These are phyloP conservation scores for Mucor racemosus DNA, from an alignment of 371 early-diverging fungal genomes.

Conservation along the genomic window DNA sequence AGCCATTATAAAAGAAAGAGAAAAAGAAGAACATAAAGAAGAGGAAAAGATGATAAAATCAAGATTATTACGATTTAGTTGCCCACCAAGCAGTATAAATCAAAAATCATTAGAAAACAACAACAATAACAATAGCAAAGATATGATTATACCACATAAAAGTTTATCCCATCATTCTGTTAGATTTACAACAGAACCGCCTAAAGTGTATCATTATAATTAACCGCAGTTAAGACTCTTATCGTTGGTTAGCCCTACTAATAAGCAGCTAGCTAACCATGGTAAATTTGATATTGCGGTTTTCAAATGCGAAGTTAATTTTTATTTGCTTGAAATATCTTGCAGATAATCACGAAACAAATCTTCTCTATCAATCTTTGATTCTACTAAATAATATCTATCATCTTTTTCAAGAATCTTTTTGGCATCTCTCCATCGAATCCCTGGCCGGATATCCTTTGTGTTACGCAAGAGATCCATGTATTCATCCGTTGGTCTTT, in stretches of 20 bases:
- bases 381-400: slow-evolving; percentile 60
- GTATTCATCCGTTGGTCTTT: slow-evolving; percentile 47
- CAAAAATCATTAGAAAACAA: neutral
- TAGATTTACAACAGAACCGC: slow-evolving; percentile 44
- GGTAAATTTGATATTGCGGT: neutral
- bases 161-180: slow-evolving; percentile 41
- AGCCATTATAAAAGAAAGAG: slow-evolving; percentile 42
- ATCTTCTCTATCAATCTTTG: slow-evolving; percentile 63
- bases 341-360: slow-evolving; percentile 65
- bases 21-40: slow-evolving; percentile 39
- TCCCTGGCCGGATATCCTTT: slow-evolving; percentile 48
- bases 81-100: neutral
- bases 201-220: slow-evolving; percentile 36
- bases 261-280: neutral
- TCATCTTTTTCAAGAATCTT: slow-evolving; percentile 59
- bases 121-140: neutral
- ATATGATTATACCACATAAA: slow-evolving; percentile 21
- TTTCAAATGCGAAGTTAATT: neutral
- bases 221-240: slow-evolving; percentile 3
- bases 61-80: slow-evolving; percentile 13
- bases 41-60: slow-evolving; percentile 33
- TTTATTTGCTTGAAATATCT: slow-evolving; percentile 18
- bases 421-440: slow-evolving; percentile 64
- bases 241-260: too few species aligned
- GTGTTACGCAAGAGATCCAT: slow-evolving; percentile 51